Evolutionary conservation across 2,329 filamentous ascomycete genomes (phyloP), one percentile per base, ranked within the genome.

Genomic region (Colletotrichum liaoningense): DNA sequence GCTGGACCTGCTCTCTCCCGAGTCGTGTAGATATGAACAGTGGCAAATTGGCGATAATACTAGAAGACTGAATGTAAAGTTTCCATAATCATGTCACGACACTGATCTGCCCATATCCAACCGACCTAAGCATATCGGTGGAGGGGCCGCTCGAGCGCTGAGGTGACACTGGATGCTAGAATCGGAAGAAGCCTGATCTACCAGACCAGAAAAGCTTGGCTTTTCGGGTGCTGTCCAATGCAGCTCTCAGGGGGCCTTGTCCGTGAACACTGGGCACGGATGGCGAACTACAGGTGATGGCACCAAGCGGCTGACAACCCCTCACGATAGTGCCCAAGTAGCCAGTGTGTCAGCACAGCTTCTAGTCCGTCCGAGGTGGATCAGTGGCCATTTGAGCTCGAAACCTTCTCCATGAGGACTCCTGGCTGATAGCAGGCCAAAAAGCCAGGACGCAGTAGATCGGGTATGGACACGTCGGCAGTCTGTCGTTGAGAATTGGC

Each of bases 201-300:
- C 42, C 22, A 42, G 60, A 33, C 55, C 60, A 59, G 42, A 24
- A 72, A 73, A 73, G 55, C 70, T 70, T 70, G 67, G 60, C 66
- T 52, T 30, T 22, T 19, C 22, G 35, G 35, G 28, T 30, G n/a
- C 46, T 33, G 24, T 70, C 4, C 42, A 35, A n/a, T 64, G 59
- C 30, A 60, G n/a, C 24, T 24, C 22, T 52, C 56, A 62, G 46
- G 54, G 70, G 55, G 22, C 16, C 49, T 67, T 38, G 67, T 70
- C 70, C 35, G 67, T 56, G 60, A 55, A 33, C 35, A 19, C 8
- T 7, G 19, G 35, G 66, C 70, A 73, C 66, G 35, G 66, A 73
- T 69, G 42, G 33, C n/a, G n/a, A 33, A 30, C 46, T 58, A 60
- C 16, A 54, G 54, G 59, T n/a, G 22, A 16, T 63, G 70, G 26